Evolutionary conservation across 768 basidiomycete genomes (phyloP), one percentile per base, ranked within the genome.

Genomic region (Lyophyllum semitale): DNA sequence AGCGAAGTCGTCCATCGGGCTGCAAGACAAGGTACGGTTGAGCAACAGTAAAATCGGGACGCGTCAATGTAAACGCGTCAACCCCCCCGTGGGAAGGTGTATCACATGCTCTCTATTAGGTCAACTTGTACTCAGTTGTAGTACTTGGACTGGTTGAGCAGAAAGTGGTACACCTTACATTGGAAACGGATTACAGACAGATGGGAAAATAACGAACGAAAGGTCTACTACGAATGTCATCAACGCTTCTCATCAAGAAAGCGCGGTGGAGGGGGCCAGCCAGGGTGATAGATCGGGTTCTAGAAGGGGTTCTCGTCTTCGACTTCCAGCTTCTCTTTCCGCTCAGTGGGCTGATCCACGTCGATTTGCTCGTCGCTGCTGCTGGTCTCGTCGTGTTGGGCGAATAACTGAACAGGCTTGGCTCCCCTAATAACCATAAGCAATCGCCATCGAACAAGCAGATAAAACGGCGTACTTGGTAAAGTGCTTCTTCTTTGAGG

Each of bases 401-500:
- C 70, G 66, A 89, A 88, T 6, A 91, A 78, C 51, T 80, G 76
- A 1, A 84, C 78, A 30, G 88, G 85, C 66, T 86, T 87, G 8
- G 78, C 70, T 12, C 81, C 82, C 68, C 88, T 89, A 63, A 27
- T 33, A 32, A 40, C 11, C 40, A 59, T 46, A 55, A 52, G 42
- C 23, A 40, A 32, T 49, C 52, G 18, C 57, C 51, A n/a, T 47
- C 46, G 47, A 23, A 20, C 41, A 37, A 51, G 53, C 13, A 23
- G 32, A 51, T 27, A 11, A 30, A 20, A 50, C 46, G 3, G 77
- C 87, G 33, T 60, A 96, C 96, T 93, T 97, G 55, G 71, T 77
- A 68, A 97, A 98, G 65, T 93, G 93, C 73, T 93, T 93, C 81
- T 96, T 95, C 81, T 85, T 95, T 3, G 89, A 89, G 17, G 90